phyloP scores from a whole-genome alignment of 495 filamentous ascomycete genomes.

The Beverwykella pulmonaria region DNA sequence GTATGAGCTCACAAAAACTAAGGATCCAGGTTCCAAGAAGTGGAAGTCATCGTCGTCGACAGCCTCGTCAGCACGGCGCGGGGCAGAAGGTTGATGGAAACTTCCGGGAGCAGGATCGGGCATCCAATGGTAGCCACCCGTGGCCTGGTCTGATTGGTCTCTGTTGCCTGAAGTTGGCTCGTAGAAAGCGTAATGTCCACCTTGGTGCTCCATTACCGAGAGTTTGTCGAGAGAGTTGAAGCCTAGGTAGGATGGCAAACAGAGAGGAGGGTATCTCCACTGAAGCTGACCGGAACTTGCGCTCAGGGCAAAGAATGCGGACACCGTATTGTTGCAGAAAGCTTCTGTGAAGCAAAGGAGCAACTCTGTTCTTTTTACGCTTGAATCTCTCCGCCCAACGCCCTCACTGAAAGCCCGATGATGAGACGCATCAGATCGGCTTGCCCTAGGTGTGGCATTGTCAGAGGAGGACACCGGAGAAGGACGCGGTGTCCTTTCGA shows the following conservation, averaged over 20 bases:
- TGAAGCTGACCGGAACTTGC: not conserved
- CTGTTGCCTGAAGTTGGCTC: constrained; percentile 7
- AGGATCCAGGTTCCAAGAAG: not conserved
- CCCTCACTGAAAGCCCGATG: constrained; percentile 14
- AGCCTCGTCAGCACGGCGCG: not conserved
- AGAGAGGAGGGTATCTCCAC: not conserved
- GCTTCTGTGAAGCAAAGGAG: not conserved
- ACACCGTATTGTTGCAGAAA: not conserved
- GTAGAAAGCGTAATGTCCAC: too few species aligned
- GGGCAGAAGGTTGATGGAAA: not conserved
- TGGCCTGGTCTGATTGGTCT: not conserved
- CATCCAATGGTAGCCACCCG: not conserved
- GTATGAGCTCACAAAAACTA: not conserved
- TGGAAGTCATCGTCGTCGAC: not conserved
- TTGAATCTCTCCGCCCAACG: constrained; percentile 11
- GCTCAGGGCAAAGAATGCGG: not conserved
- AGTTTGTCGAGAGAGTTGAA: not conserved
- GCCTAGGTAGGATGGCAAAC: not conserved
- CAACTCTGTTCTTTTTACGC: not conserved
- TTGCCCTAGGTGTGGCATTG: not conserved
- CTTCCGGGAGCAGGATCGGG: not conserved
- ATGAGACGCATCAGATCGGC: not conserved
- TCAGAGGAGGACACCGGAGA: constrained; percentile 1
- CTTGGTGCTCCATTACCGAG: too few species aligned
- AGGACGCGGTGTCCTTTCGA: constrained; percentile 6